Conservation (phyloP, 108 stramenopile species). For the Aureococcus anophagefferens region DNA sequence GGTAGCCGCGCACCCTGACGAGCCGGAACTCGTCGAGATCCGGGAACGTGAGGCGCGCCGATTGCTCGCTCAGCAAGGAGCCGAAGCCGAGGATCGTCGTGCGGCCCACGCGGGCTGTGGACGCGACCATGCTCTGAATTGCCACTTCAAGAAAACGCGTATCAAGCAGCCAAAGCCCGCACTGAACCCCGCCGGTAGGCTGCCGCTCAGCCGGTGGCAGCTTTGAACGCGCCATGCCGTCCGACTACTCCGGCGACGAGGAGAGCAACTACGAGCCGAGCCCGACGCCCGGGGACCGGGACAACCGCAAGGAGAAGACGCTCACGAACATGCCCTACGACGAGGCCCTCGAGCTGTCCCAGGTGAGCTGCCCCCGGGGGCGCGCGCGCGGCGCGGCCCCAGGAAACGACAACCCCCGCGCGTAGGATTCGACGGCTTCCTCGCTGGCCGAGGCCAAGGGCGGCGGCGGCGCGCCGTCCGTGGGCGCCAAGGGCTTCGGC, state of each 20-base stretch:
- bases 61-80: conserved; percentile 52
- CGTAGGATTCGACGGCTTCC: not conserved
- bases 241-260: conserved; percentile 3
- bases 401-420: no score
- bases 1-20: conserved; percentile 59
- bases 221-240: not conserved
- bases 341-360: conserved; percentile 11
- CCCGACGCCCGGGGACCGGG: no score
- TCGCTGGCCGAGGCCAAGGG: not conserved
- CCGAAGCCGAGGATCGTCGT: conserved; percentile 73
- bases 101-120: not conserved
- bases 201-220: no score
- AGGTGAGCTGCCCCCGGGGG: not conserved
- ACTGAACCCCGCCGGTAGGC: no score
- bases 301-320: not conserved
- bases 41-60: conserved; percentile 61
- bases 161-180: no score
- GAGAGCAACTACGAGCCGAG: conserved; percentile 8
- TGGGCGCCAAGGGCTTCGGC: conserved; percentile 1
- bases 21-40: conserved; percentile 59
- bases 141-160: no score
- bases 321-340: conserved; percentile 6
- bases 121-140: no score
- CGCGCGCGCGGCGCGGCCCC: no score
- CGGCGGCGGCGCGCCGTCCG: not conserved